phyloP scores from a whole-genome alignment of 2,329 filamentous ascomycete genomes.

The Penicillium polonicum region DNA sequence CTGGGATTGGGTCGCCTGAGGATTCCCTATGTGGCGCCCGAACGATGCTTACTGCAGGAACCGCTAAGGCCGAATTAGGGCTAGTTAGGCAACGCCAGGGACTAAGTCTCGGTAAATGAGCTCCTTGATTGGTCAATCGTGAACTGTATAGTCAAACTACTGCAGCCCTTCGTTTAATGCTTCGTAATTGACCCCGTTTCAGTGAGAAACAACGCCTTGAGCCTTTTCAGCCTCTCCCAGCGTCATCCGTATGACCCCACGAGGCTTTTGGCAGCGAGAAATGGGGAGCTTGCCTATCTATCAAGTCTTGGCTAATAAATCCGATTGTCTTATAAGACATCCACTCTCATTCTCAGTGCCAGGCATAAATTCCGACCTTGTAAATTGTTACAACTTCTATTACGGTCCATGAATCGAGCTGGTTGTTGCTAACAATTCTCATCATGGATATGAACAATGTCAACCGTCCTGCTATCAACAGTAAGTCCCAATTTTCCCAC shows the following conservation, averaged over 20 bases:
- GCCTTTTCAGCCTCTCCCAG: neutral
- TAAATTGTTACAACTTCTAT: neutral
- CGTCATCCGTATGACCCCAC: neutral
- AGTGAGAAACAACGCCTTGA: neutral
- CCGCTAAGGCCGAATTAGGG: neutral
- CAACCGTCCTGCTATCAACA: conserved; percentile 11
- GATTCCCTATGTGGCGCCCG: conserved; percentile 7
- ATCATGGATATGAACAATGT: conserved; percentile 4
- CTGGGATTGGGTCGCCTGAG: conserved; percentile 12
- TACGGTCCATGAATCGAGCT: neutral
- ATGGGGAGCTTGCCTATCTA: neutral
- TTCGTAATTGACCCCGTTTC: neutral
- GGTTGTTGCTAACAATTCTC: neutral
- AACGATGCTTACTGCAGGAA: conserved; percentile 15
- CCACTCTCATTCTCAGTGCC: neutral
- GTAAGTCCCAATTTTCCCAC: neutral
- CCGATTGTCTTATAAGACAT: neutral
- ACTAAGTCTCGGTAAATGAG: conserved; percentile 9
- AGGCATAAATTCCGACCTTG: neutral
- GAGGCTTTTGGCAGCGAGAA: neutral
- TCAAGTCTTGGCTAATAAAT: neutral
- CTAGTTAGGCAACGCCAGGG: neutral
- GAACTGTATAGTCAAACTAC: conserved; percentile 5
- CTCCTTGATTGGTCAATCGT: conserved; percentile 2
- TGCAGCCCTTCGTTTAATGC: neutral